phyloP scores from a whole-genome alignment of 768 basidiomycete species.

The Leccinum fibrillosum region DNA sequence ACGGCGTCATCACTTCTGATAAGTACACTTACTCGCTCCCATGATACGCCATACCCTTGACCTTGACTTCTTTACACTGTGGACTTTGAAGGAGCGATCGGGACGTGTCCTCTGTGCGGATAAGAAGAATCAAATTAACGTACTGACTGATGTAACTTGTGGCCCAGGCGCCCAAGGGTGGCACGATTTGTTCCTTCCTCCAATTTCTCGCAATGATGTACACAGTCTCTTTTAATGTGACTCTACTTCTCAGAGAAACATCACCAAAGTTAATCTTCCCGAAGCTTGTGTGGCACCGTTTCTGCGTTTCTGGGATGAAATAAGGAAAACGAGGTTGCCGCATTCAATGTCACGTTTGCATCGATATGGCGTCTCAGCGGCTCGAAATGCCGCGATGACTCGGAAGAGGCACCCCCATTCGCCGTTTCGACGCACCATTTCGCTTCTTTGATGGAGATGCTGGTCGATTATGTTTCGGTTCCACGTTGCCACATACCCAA shows the following conservation, averaged over 20 bases:
- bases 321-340: neutral
- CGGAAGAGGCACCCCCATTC: neutral
- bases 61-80: too few species aligned
- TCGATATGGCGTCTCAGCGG: neutral
- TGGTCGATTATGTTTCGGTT: neutral
- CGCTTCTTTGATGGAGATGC: neutral
- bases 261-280: neutral
- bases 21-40: too few species aligned
- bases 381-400: neutral
- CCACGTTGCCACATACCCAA: neutral
- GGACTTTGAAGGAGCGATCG: too few species aligned
- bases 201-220: neutral
- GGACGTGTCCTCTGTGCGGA: too few species aligned
- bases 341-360: neutral
- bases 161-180: neutral
- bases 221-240: neutral
- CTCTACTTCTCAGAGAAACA: neutral
- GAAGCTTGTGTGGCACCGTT: neutral
- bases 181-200: neutral
- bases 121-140: too few species aligned
- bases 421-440: neutral
- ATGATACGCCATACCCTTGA: too few species aligned
- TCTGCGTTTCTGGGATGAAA: neutral
- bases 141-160: too few species aligned
- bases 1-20: too few species aligned